Base-by-base conservation (phyloP, 768 basidiomycete genomes). In the Mycena amicta region DNA sequence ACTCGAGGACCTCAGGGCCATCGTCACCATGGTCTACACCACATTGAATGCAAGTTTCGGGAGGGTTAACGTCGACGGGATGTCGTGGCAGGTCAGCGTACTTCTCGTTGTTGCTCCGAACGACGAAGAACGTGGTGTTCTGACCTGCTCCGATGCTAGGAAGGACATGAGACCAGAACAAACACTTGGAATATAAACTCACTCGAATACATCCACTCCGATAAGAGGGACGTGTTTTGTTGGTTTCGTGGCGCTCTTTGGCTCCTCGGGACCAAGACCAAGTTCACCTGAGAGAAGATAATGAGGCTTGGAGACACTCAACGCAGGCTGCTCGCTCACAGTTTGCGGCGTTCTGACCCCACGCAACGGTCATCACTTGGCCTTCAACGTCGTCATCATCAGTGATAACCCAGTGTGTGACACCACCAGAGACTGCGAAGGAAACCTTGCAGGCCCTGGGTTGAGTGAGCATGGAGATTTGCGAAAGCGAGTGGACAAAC, bases 211-310 rank as follows among this genome's bases (percentile, higher is more conserved):
- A n/a, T 92, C 83, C 30, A 98, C 81, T 0, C 87, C 92, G n/a
- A 71, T 74, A 11, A 98, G 81, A 4, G 88, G 84, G 18, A 83
- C 72, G 61, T 94, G 82, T 52, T 79, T 79, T 3, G 84, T 87
- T 0, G 92, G 92, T 65, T 93, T 93, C 12, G 92, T 93, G 1
- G 93, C 84, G 61, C 90, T 93, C 75, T 95, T 95, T 0, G 90
- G 86, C 67, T 92, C 85, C 3, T 91, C 88, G 0, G 80, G 79
- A 8, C 93, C 92, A 3, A 93, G 74, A 0, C 91, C 93, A 3
- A 96, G 84, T 71, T 96, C 93, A 46, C 87, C 88, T 84, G 59
- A 12, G 57, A 8, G 47, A 20, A 16, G 29, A 26, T 39, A 53
- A 50, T n/a, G 27, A 31, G 12, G 23, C 22, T 52, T 25, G 50